These are phyloP conservation scores for Lactifluus pinguis DNA, from an alignment of 768 basidiomycete genomes.

Conservation along the genomic window DNA sequence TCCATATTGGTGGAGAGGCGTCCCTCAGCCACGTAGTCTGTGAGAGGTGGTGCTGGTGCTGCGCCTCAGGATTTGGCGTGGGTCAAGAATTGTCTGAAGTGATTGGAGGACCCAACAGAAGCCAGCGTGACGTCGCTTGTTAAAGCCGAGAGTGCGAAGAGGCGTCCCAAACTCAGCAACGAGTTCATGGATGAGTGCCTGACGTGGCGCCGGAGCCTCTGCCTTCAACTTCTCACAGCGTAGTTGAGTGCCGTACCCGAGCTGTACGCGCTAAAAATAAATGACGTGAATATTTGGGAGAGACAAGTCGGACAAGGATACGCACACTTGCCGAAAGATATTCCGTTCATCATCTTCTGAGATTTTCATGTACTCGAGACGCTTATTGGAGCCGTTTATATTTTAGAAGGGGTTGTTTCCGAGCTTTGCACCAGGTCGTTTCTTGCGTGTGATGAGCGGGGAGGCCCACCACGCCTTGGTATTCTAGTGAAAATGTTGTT, in stretches of 20 bases:
- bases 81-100: too few species aligned
- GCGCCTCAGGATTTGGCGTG: too few species aligned
- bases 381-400: too few species aligned
- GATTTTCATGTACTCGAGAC: conserved; percentile 33
- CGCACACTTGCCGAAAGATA: conserved; percentile 27
- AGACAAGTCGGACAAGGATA: background rate
- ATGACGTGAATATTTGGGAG: background rate
- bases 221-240: conserved; percentile 26
- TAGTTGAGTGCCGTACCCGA: conserved; percentile 24
- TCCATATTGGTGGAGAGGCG: too few species aligned
- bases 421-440: too few species aligned
- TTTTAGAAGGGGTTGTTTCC: too few species aligned
- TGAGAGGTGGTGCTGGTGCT: too few species aligned
- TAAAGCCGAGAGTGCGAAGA: conserved; percentile 37
- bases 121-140: conserved; percentile 41
- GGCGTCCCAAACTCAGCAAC: conserved; percentile 16
- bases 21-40: too few species aligned
- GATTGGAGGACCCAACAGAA: conserved; percentile 48
- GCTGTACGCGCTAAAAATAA: conserved; percentile 22
- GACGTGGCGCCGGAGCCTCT: conserved; percentile 20
- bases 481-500: too few species aligned
- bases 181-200: conserved; percentile 16
- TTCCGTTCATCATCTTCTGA: conserved; percentile 25
- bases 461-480: too few species aligned
- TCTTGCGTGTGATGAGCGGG: too few species aligned